These are phyloP conservation scores for Fragilariopsis cylindrus DNA, from an alignment of 108 stramenopile genomes.

Conservation along the genomic window DNA sequence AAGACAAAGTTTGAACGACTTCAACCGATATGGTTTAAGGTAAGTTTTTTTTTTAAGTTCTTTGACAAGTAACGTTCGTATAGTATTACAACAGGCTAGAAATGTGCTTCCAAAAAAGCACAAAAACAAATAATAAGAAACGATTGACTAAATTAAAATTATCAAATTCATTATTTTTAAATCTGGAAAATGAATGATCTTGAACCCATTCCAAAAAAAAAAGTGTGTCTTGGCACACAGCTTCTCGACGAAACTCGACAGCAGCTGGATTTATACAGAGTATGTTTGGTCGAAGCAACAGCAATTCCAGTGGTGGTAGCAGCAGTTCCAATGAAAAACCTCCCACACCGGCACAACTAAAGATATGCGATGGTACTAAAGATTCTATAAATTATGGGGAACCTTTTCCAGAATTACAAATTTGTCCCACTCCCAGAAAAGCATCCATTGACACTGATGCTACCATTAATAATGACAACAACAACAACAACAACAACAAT, in stretches of 20 bases:
- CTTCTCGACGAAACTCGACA: background rate
- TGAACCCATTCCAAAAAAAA: background rate
- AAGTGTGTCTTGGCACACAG: slow-evolving; percentile 50
- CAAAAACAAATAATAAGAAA: background rate
- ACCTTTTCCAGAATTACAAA: slow-evolving; percentile 50
- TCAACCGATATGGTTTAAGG: slow-evolving; percentile 36
- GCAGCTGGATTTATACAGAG: slow-evolving; percentile 49
- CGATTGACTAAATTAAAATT: background rate
- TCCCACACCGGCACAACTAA: slow-evolving; percentile 19
- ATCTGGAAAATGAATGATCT: too few species aligned
- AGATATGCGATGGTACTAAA: slow-evolving; percentile 43
- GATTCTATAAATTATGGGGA: slow-evolving; percentile 34
- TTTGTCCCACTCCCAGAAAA: background rate
- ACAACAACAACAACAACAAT: background rate
- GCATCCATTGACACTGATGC: slow-evolving; percentile 2
- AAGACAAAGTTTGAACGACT: slow-evolving; percentile 45
- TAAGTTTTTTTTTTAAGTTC: background rate
- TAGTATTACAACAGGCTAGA: too few species aligned
- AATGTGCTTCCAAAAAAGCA: too few species aligned
- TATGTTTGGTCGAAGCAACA: slow-evolving; percentile 34
- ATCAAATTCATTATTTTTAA: background rate
- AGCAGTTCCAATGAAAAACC: slow-evolving; percentile 6
- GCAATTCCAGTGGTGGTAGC: slow-evolving; percentile 10
- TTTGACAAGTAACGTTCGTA: background rate
- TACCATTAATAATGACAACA: background rate